Percentiles rank a stretch among this genome's conserved stretches.
phyloP scores from a whole-genome alignment of 139 green algal species.

The Chlamydomonas schloesseri region DNA sequence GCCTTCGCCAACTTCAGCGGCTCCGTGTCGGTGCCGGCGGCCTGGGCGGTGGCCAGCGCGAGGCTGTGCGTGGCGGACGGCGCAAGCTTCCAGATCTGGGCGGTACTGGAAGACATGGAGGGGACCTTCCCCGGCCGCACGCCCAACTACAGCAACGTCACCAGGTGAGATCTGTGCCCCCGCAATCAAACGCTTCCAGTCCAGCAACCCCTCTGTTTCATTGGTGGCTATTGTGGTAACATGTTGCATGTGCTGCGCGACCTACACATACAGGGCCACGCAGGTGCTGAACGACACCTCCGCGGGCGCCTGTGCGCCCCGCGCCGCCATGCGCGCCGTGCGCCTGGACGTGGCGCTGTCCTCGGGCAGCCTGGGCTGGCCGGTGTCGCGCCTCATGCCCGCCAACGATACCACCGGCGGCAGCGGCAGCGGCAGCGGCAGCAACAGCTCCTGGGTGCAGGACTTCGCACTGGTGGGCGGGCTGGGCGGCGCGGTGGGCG shows the following conservation, averaged over 20 bases:
- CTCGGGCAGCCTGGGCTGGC: conserved; percentile 2
- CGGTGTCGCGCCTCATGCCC: background rate
- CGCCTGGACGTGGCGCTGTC: background rate
- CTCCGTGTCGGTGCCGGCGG: background rate
- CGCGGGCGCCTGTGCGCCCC: background rate
- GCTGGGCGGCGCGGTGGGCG: background rate
- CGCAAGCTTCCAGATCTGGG: conserved; percentile 50
- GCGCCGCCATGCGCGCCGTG: background rate
- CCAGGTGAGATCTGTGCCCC: too few species aligned
- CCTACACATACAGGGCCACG: background rate
- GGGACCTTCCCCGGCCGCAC: conserved; percentile 30
- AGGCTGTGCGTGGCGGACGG: conserved; percentile 53
- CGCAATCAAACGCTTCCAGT: too few species aligned
- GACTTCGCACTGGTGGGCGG: conserved; percentile 24
- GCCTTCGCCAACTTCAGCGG: conserved; percentile 55
- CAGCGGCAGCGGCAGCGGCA: too few species aligned
- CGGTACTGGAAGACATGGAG: conserved; percentile 56
- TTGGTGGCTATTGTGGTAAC: too few species aligned
- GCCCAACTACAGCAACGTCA: conserved; percentile 58
- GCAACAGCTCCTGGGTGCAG: background rate
- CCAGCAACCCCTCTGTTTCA: too few species aligned
- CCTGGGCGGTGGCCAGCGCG: background rate
- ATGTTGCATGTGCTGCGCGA: too few species aligned
- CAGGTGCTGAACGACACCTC: background rate
- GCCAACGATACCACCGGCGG: background rate